Evolutionary conservation across 768 basidiomycete species (phyloP).

Genomic region (Leccinum ochraceum): DNA sequence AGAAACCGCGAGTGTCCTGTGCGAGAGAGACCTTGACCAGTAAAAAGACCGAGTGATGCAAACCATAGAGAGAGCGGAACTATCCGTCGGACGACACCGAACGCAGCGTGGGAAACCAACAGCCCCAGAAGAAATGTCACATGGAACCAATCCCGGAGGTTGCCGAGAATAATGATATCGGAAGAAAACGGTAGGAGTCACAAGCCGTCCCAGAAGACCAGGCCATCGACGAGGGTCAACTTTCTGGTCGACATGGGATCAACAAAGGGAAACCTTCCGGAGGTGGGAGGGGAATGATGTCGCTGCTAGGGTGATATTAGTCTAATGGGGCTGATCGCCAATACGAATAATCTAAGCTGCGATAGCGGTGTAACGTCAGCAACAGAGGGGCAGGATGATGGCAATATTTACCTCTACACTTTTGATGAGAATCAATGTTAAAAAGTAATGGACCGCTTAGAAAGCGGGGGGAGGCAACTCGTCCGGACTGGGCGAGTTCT

Average conservation of each 20-base stretch:
- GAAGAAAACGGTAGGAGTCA: slow-evolving; percentile 30
- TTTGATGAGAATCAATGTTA: slow-evolving; percentile 23
- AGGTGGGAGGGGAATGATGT: slow-evolving; percentile 30
- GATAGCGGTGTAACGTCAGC: neutral
- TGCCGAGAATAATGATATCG: slow-evolving; percentile 49
- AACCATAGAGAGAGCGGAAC: slow-evolving; percentile 32
- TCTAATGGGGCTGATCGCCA: slow-evolving; percentile 38
- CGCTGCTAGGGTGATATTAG: slow-evolving; percentile 35
- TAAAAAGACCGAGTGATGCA: slow-evolving; percentile 30
- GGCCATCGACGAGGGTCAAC: slow-evolving; percentile 10
- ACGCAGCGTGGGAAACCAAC: slow-evolving; percentile 30
- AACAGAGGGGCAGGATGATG: neutral
- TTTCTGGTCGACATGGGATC: slow-evolving; percentile 4
- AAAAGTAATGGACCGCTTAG: slow-evolving; percentile 40
- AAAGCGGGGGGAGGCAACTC: slow-evolving; percentile 73
- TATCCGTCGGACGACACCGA: slow-evolving; percentile 29
- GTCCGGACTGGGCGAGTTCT: slow-evolving; percentile 85
- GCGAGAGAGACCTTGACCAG: slow-evolving; percentile 41
- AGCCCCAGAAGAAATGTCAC: slow-evolving; percentile 36
- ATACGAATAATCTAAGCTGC: slow-evolving; percentile 41
- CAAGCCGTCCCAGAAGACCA: slow-evolving; percentile 23
- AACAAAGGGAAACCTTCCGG: slow-evolving; percentile 32
- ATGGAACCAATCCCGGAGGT: slow-evolving; percentile 30
- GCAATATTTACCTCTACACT: slow-evolving; percentile 42
- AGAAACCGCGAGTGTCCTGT: slow-evolving; percentile 35